Conservation (phyloP, 2,329 filamentous ascomycete genomes). For the Zasmidium citrigriseum region DNA sequence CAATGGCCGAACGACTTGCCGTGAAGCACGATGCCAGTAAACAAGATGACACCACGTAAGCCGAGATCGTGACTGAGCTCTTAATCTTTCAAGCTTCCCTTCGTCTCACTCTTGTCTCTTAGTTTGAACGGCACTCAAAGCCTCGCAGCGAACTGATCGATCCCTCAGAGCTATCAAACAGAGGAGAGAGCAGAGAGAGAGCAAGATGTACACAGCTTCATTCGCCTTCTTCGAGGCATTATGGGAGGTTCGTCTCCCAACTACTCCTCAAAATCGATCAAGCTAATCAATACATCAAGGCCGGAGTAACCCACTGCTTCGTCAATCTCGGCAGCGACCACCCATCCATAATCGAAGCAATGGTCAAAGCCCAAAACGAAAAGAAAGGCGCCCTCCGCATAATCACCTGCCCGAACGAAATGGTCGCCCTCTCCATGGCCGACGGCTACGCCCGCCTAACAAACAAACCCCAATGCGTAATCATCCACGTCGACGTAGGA, state of each 20-base stretch:
- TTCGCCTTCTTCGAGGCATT: constrained; percentile 82
- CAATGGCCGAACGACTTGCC: not conserved
- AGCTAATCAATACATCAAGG: constrained; percentile 32
- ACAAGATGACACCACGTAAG: not conserved
- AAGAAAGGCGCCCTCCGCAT: constrained; percentile 66
- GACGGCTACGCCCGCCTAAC: constrained; percentile 76
- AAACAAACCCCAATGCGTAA: constrained; percentile 72
- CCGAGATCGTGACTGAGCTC: not conserved
- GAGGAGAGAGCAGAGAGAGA: not conserved
- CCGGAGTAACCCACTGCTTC: constrained; percentile 61
- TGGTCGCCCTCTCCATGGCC: constrained; percentile 77
- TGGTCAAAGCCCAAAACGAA: constrained; percentile 73
- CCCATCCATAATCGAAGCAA: constrained; percentile 77
- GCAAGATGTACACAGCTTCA: constrained; percentile 66
- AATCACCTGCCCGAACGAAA: constrained; percentile 81
- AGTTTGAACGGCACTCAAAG: not conserved
- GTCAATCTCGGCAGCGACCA: constrained; percentile 73
- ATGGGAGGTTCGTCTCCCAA: constrained; percentile 58
- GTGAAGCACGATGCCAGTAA: no score
- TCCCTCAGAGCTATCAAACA: not conserved
- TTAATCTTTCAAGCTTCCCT: not conserved
- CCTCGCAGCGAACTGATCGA: not conserved
- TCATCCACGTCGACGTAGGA: constrained; percentile 79
- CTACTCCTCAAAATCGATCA: not conserved
- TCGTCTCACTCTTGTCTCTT: not conserved